Evolutionary conservation across 768 basidiomycete species (phyloP), one percentile per base, ranked within the genome.

Genomic region (Amanita thiersii): DNA sequence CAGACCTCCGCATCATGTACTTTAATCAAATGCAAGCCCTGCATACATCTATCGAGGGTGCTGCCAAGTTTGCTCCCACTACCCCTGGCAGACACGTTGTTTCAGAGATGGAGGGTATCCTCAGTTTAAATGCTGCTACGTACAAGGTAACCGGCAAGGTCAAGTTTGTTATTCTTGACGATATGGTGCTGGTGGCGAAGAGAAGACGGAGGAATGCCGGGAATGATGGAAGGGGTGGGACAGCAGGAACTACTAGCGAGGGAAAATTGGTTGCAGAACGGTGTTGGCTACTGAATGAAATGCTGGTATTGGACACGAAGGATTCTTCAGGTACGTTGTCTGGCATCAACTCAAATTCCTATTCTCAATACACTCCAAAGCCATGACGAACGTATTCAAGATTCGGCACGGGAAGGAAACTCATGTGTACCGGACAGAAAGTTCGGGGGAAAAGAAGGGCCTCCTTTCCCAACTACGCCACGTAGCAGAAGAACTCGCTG

Each of bases 351-450:
- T 8, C 5, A 26, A 19, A 14, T 19, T 45, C 26, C 50, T 31
- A 49, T 34, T 21, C 36, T 39, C 17, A 37, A 37, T 3, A 32
- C 41, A 12, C 34, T 24, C 19, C 24, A 38, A 37, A 78, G 83
- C 64, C 37, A 82, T 98, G 71, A 89, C 83, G n/a, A 96, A 98
- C 52, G 93, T 97, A 3, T 86, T 98, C 72, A 97, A 97, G 68
- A 79, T 99, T 48, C 73, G 86, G 47, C 80, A 92, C 46, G 83
- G 86, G 3, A 96, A 94, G 59, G 94, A 98, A 59, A 87, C 87
- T 1, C 83, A 92, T 55, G 91, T 99, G 5, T 98, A 90, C 59
- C 79, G 93, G 25, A 88, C 88, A 2, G 88, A 93, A 44, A 71
- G 70, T 5, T 54, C 79, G 0, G 66, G 80, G 18, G 91, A 97